Conservation (phyloP, 176 grass and related monocot species). For the Triticum monococcum region DNA sequence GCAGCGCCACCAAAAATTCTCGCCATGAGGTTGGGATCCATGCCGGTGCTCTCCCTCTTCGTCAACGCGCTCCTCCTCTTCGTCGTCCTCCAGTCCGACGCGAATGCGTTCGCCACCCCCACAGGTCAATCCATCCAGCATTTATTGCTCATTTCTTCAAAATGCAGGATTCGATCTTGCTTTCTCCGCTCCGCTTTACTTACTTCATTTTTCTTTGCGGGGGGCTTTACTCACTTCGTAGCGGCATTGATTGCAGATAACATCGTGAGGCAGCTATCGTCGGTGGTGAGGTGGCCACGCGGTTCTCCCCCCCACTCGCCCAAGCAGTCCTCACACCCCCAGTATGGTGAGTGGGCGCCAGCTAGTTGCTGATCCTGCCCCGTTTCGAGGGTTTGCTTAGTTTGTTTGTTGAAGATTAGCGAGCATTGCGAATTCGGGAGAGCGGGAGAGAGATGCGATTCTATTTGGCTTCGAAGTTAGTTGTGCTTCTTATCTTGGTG, state of each 20-base stretch:
- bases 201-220: neutral
- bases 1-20: neutral
- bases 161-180: neutral
- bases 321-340: constrained; percentile 33
- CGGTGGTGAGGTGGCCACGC: constrained; percentile 80
- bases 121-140: constrained; percentile 31
- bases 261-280: constrained; percentile 78
- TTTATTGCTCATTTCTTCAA: neutral
- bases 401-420: neutral
- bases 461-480: neutral
- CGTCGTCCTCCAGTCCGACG: constrained; percentile 32
- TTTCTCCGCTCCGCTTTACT: neutral
- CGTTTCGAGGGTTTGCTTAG: constrained; percentile 3
- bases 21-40: constrained; percentile 44
- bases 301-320: constrained; percentile 35
- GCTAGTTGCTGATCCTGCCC: neutral
- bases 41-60: constrained; percentile 26
- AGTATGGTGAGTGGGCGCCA: constrained; percentile 38
- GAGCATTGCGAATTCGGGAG: neutral
- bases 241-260: constrained; percentile 39
- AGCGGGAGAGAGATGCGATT: neutral
- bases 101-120: constrained; percentile 34
- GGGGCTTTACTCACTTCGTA: neutral
- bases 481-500: neutral
- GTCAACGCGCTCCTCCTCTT: constrained; percentile 2